phyloP scores from a whole-genome alignment of 495 filamentous ascomycete species.

The Viridothelium virens region DNA sequence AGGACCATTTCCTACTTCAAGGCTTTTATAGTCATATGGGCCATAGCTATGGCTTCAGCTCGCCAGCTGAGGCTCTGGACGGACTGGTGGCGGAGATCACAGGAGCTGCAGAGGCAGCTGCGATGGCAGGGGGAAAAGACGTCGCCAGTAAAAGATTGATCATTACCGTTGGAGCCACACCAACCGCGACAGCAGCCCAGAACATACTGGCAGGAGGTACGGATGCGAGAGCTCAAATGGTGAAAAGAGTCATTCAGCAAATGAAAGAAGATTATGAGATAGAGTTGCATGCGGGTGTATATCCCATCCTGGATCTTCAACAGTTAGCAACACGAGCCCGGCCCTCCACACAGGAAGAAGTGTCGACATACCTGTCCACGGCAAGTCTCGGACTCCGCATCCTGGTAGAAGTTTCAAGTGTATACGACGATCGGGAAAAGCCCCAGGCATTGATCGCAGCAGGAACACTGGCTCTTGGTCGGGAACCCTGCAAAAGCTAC shows the following conservation, averaged over 20 bases:
- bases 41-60: slow-evolving; percentile 54
- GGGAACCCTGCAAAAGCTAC: slow-evolving; percentile 67
- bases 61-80: slow-evolving; percentile 47
- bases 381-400: slow-evolving; percentile 60
- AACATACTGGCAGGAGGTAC: slow-evolving; percentile 35
- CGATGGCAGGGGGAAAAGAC: slow-evolving; percentile 26
- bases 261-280: slow-evolving; percentile 38
- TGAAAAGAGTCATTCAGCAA: slow-evolving; percentile 26
- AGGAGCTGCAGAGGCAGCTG: slow-evolving; percentile 46
- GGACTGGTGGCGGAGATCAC: slow-evolving; percentile 55
- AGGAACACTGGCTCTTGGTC: slow-evolving; percentile 63
- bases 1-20: slow-evolving; percentile 39
- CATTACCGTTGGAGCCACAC: slow-evolving; percentile 73
- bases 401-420: slow-evolving; percentile 60
- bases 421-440: slow-evolving; percentile 54
- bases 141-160: slow-evolving; percentile 41
- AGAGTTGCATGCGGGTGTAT: slow-evolving; percentile 67
- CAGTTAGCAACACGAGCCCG: slow-evolving; percentile 66
- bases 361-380: slow-evolving; percentile 35
- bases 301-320: slow-evolving; percentile 72
- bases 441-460: slow-evolving; percentile 65
- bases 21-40: slow-evolving; percentile 79
- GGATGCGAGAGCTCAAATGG: slow-evolving; percentile 23
- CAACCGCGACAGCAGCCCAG: slow-evolving; percentile 57
- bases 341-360: slow-evolving; percentile 24